A percentile compares a stretch with the other conserved stretches of the same genome.
Conservation (phyloP, 768 basidiomycete genomes). For the Dioszegia aurantiaca region DNA sequence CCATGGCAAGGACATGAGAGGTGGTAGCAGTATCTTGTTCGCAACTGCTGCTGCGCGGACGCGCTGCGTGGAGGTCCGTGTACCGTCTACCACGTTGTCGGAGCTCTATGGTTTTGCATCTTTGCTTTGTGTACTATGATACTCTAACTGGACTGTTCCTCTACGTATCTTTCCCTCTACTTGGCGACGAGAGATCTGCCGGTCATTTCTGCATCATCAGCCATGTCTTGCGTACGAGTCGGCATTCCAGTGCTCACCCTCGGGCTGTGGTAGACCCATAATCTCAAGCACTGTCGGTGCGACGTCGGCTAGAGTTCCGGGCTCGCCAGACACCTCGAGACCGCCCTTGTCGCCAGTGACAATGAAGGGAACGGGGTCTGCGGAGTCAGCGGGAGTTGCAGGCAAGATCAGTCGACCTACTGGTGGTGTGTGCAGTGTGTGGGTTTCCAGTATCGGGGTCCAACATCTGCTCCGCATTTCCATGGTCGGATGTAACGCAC, state of each 20-base stretch:
- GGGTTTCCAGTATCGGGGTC: slow-evolving; percentile 78
- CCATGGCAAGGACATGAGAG: not conserved
- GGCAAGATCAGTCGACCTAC: slow-evolving; percentile 20
- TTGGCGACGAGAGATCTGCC: slow-evolving; percentile 59
- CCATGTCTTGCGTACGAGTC: too few species aligned
- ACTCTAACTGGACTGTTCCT: too few species aligned
- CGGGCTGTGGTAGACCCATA: slow-evolving; percentile 68
- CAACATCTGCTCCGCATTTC: slow-evolving; percentile 92
- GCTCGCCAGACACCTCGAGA: slow-evolving; percentile 59
- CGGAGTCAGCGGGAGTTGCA: slow-evolving; percentile 8
- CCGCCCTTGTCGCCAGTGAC: slow-evolving; percentile 64
- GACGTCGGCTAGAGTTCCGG: slow-evolving; percentile 80
- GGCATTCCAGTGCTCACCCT: slow-evolving; percentile 62
- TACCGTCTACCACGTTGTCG: too few species aligned
- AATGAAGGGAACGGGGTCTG: slow-evolving; percentile 77
- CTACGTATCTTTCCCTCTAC: too few species aligned
- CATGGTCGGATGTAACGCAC: slow-evolving; percentile 87
- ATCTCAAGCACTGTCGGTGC: slow-evolving; percentile 82
- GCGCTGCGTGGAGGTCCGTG: not conserved
- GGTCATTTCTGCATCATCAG: slow-evolving; percentile 58
- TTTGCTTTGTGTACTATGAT: too few species aligned
- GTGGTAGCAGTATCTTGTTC: too few species aligned
- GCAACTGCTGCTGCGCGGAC: not conserved
- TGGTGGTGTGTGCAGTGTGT: slow-evolving; percentile 61
- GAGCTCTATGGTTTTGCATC: too few species aligned